Conservation (phyloP, 441 rosid genomes). For the Francoa sonchifolia region DNA sequence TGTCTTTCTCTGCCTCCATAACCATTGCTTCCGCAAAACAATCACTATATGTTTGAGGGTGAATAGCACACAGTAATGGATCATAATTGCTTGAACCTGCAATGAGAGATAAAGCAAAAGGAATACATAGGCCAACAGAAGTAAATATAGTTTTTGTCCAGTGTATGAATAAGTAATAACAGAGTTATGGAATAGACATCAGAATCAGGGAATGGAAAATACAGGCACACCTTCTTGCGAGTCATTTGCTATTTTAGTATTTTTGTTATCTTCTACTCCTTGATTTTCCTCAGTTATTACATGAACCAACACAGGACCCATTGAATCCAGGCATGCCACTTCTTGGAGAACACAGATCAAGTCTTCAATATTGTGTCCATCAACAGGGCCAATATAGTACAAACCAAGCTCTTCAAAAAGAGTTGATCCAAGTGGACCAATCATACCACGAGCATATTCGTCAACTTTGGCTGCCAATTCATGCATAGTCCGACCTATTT, state of each 20-base stretch:
- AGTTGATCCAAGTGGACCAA: conserved; percentile 82
- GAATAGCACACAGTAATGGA: conserved; percentile 14
- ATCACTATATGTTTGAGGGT: conserved; percentile 56
- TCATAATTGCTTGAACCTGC: conserved; percentile 21
- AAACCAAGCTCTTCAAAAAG: conserved; percentile 92
- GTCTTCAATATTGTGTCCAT: conserved; percentile 87
- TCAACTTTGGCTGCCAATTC: conserved; percentile 94
- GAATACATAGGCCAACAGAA: no score
- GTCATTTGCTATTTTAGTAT: conserved; percentile 16
- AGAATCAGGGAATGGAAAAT: not conserved
- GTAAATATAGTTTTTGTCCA: no score
- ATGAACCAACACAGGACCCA: conserved; percentile 91
- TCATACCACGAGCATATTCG: conserved; percentile 94
- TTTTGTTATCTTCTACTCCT: conserved; percentile 18
- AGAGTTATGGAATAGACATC: not conserved
- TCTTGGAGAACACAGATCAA: conserved; percentile 63
- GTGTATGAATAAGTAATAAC: no score
- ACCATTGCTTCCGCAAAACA: conserved; percentile 69
- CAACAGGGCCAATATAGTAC: conserved; percentile 90
- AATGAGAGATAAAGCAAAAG: conserved; percentile 7
- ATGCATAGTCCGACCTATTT: conserved; percentile 70
- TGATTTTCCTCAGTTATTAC: conserved; percentile 68
- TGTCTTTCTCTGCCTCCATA: conserved; percentile 73
- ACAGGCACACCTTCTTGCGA: conserved; percentile 20
- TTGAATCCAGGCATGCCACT: conserved; percentile 68